Conservation (phyloP, 805 yeast genomes). For the Candida quercuum region DNA sequence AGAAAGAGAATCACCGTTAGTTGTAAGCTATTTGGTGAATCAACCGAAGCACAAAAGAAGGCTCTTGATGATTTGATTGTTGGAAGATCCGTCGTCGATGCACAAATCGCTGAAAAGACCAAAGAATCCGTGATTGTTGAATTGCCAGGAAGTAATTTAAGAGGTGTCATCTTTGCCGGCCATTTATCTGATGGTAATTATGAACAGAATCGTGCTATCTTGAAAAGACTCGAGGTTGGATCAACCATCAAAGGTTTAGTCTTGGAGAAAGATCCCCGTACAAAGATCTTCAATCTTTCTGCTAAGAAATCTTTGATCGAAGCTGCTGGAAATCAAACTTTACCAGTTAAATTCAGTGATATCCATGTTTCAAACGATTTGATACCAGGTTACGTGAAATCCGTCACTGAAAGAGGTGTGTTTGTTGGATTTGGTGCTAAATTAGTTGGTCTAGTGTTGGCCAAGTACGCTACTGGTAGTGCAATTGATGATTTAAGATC, state of each 20-base stretch:
- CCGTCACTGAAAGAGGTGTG: slow-evolving; percentile 74
- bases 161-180: slow-evolving; percentile 70
- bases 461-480: slow-evolving; percentile 59
- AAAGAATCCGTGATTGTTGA: slow-evolving; percentile 71
- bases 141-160: slow-evolving; percentile 37
- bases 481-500: slow-evolving; percentile 47
- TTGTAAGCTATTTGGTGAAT: slow-evolving; percentile 58
- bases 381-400: slow-evolving; percentile 71
- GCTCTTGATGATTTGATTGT: slow-evolving; percentile 42
- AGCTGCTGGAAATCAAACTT: slow-evolving; percentile 45
- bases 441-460: slow-evolving; percentile 78
- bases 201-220: slow-evolving; percentile 62
- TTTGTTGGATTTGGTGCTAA: slow-evolving; percentile 79
- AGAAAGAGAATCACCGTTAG: slow-evolving; percentile 60
- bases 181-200: slow-evolving; percentile 74
- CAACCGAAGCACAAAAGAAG: slow-evolving; percentile 39
- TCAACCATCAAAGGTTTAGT: slow-evolving; percentile 52
- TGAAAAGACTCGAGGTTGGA: slow-evolving; percentile 63
- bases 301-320: slow-evolving; percentile 62
- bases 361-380: slow-evolving; percentile 41
- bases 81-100: slow-evolving; percentile 61
- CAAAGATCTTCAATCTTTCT: slow-evolving; percentile 57
- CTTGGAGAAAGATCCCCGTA: slow-evolving; percentile 58
- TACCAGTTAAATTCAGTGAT: slow-evolving; percentile 62
- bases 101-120: slow-evolving; percentile 63